Base-by-base conservation (phyloP, 345 rosid genomes). In the Stellera chamaejasme region DNA sequence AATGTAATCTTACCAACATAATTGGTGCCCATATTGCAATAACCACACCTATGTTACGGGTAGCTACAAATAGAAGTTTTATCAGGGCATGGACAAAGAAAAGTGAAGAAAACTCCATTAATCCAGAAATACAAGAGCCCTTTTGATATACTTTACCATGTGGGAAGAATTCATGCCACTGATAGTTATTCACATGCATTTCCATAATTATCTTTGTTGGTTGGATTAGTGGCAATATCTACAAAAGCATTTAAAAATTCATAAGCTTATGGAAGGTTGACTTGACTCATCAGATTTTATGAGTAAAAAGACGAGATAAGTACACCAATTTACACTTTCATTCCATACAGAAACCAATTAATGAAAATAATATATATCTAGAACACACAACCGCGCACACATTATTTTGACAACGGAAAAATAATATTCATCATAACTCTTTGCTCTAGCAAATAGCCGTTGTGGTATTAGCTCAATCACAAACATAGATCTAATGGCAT, bases 1-100 rank as follows among this genome's bases (percentile, higher is more conserved):
- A n/a, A 54, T 56, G 51, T 58, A 36, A 49, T 71, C 86, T 80
- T 79, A 93, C 99, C 82, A 93, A 72, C 60, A 83, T 75, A 61
- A 93, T 66, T 19, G 97, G 99, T 61, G 92, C 79, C 97, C 99
- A 93, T 71, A 93, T 80, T 45, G 97, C 85, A 73, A 93, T 82
- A 11, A 93, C 72, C 32, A 90, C 88, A 43, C 96, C 96, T 47
- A 85, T 76, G 77, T 93, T 93, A 67, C 77, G 72, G 60, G 84
- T 74, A 55, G 67, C 97, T 89, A 65, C 74, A 32, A 32, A 32
- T 32, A 84, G 56, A 46, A 58, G 52, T 48, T 71, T 45, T 63
- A 73, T 47, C 28, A 53, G 13, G 58, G 36, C 52, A 68, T n/a
- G 61, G 59, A 58, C 10, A 13, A 44, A 67, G 14, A 14, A 27